Evolutionary conservation across 2,329 filamentous ascomycete species (phyloP).

Genomic region (Fusarium pseudoanthophilum): DNA sequence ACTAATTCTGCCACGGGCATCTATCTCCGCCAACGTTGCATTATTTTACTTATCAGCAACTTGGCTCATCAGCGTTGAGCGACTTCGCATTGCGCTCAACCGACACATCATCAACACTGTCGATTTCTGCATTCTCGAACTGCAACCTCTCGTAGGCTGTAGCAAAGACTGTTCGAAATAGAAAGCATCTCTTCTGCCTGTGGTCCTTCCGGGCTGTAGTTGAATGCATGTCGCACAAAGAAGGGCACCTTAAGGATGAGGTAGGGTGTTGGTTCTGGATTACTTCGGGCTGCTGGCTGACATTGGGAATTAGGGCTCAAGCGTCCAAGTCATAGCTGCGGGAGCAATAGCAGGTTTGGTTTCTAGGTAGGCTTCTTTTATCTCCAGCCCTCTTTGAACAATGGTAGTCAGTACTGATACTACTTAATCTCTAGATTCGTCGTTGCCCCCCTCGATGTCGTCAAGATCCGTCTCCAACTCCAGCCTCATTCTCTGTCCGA

Average conservation of each 20-base stretch:
- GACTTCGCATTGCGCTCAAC: slow-evolving; percentile 50
- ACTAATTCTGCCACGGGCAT: slow-evolving; percentile 25
- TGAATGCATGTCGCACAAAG: slow-evolving; percentile 52
- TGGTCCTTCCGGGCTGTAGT: slow-evolving; percentile 35
- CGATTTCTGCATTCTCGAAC: not conserved
- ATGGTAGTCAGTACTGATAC: slow-evolving; percentile 23
- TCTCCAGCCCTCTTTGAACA: not conserved
- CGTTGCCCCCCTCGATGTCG: slow-evolving; percentile 93
- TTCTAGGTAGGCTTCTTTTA: slow-evolving; percentile 71
- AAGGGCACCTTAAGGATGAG: slow-evolving; percentile 68
- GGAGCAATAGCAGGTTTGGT: slow-evolving; percentile 81
- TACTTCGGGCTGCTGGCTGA: slow-evolving; percentile 10
- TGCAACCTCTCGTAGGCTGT: not conserved
- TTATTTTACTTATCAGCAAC: slow-evolving; percentile 21
- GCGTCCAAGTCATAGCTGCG: slow-evolving; percentile 65
- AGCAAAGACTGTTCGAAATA: slow-evolving; percentile 16
- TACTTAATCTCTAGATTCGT: slow-evolving; percentile 72
- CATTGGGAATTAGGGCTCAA: slow-evolving; percentile 58
- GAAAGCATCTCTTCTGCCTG: slow-evolving; percentile 29
- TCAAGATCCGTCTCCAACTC: slow-evolving; percentile 97
- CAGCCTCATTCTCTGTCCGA: slow-evolving; percentile 87
- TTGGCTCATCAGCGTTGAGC: slow-evolving; percentile 37
- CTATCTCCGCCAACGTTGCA: slow-evolving; percentile 29
- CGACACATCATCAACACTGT: not conserved
- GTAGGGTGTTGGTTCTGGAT: slow-evolving; percentile 47